Evolutionary conservation across 2,329 filamentous ascomycete species (phyloP).

Genomic region (Pyrenochaeta sp.): DNA sequence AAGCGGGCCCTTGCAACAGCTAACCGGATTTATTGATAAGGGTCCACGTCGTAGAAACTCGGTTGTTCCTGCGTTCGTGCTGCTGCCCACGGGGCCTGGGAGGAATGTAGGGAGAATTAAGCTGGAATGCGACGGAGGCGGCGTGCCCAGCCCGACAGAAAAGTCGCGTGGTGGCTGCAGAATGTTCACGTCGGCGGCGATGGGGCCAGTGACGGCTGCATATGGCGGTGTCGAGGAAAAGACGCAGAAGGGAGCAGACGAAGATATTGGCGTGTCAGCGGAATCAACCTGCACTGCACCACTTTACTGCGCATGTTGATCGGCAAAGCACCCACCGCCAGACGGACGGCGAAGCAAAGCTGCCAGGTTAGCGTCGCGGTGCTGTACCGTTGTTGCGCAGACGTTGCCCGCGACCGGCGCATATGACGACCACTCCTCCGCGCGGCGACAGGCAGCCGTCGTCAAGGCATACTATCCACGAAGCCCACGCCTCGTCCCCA

Average conservation of each 20-base stretch:
- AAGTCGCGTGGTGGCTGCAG: slow-evolving; percentile 21
- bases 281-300: background rate
- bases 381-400: background rate
- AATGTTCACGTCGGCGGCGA: background rate
- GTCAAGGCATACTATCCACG: background rate
- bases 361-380: background rate
- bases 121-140: slow-evolving; percentile 17
- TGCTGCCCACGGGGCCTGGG: slow-evolving; percentile 17
- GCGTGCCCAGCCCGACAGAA: slow-evolving; percentile 8
- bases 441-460: background rate
- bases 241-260: background rate
- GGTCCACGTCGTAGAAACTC: slow-evolving; percentile 29
- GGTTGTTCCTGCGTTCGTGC: slow-evolving; percentile 26
- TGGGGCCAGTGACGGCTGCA: background rate
- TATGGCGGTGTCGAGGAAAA: slow-evolving; percentile 1
- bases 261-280: background rate
- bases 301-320: background rate
- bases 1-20: slow-evolving; percentile 12
- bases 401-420: background rate
- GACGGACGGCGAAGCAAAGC: background rate
- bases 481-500: background rate
- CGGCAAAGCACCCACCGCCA: background rate
- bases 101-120: slow-evolving; percentile 17
- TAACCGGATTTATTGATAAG: slow-evolving; percentile 24
- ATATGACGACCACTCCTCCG: background rate